Evolutionary conservation across 441 rosid genomes (phyloP).

Genomic region (Brassica balearica): DNA sequence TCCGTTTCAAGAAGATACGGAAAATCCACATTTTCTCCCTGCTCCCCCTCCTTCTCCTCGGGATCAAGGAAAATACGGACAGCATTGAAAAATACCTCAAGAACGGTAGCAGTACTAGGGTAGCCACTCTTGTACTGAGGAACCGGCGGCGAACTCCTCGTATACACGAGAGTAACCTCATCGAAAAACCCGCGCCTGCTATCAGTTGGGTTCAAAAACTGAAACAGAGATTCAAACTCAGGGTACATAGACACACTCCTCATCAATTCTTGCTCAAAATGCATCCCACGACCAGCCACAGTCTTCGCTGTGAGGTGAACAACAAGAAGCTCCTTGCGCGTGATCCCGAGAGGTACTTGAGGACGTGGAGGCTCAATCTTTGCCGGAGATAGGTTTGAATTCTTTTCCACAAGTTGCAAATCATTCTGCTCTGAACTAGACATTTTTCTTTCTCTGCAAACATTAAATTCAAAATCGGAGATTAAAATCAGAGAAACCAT

Average conservation of each 20-base stretch:
- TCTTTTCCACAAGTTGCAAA: not conserved
- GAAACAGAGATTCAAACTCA: not conserved
- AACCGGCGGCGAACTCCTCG: not conserved
- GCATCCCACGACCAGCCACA: not conserved
- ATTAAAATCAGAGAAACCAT: too few relatives aligned
- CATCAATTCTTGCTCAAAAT: not conserved
- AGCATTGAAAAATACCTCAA: not conserved
- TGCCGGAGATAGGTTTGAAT: not conserved
- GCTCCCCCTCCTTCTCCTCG: not conserved
- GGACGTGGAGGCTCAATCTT: not conserved
- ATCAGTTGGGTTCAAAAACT: not conserved
- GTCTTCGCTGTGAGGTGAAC: not conserved
- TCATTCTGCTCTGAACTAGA: not conserved
- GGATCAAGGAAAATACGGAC: not conserved
- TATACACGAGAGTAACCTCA: not conserved
- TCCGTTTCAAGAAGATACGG: too few relatives aligned
- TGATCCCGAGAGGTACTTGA: not conserved
- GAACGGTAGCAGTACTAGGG: not conserved
- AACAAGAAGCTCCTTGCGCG: not conserved
- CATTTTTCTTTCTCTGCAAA: not conserved
- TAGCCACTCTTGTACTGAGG: not conserved
- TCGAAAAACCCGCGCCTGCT: not conserved
- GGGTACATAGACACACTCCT: slow-evolving; percentile 4
- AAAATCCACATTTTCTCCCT: too few relatives aligned
- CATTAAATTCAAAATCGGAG: too few relatives aligned